A percentile compares a stretch with the other conserved stretches of the same genome.
phyloP scores from a whole-genome alignment of 164 flowering plant genomes.

The Nymphaea colorata region DNA sequence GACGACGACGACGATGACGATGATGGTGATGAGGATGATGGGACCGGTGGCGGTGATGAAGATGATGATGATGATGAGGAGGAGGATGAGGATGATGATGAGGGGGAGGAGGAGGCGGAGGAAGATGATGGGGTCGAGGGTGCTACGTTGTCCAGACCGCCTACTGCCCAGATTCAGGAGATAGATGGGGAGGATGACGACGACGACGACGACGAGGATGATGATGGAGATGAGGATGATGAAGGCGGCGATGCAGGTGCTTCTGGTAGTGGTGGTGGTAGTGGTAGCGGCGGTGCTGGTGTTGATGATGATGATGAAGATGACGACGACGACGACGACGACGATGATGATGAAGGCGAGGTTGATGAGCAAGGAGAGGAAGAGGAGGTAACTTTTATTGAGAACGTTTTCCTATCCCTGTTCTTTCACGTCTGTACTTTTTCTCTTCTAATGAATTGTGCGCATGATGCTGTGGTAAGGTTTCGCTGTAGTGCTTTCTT shows the following conservation, averaged over 20 bases:
- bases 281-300: background rate
- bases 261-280: slow-evolving; percentile 2
- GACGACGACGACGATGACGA: slow-evolving; percentile 8
- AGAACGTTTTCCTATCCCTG: background rate
- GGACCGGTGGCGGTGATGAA: background rate
- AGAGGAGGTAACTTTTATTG: slow-evolving; percentile 23
- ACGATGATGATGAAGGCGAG: no score
- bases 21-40: slow-evolving; percentile 15
- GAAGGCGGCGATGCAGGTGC: no score
- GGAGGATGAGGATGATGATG: background rate
- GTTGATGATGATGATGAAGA: background rate
- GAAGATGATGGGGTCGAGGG: no score
- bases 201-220: slow-evolving; percentile 25
- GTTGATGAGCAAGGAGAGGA: slow-evolving; percentile 15
- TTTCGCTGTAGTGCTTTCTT: no score
- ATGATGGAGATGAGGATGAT: background rate
- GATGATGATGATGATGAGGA: slow-evolving; percentile 4
- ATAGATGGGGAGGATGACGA: slow-evolving; percentile 30
- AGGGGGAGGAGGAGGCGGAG: no score
- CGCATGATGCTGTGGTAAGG: no score
- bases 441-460: background rate
- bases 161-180: slow-evolving; percentile 5
- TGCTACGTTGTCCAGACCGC: slow-evolving; percentile 1
- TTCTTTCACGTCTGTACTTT: background rate
- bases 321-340: background rate